Percentiles rank a stretch among this genome's conserved stretches.
phyloP scores from a whole-genome alignment of 2,329 filamentous ascomycete species.

The Xylaria sp. region DNA sequence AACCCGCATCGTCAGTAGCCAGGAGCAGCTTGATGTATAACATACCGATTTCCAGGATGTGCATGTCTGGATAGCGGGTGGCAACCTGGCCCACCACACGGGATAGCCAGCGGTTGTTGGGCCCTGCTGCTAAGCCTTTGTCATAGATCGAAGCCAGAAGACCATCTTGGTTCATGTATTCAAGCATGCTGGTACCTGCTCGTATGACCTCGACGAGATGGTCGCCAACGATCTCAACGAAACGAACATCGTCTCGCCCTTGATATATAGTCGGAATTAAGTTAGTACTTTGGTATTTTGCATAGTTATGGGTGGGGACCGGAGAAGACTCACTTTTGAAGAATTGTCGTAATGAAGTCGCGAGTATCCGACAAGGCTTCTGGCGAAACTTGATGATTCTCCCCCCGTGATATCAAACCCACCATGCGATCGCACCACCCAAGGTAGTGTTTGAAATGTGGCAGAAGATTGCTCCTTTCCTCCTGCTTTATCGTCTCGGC shows the following conservation, averaged over 20 bases:
- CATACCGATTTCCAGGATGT: conserved; percentile 52
- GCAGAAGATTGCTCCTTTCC: conserved; percentile 1
- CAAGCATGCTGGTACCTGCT: conserved; percentile 50
- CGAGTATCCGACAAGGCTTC: conserved; percentile 6
- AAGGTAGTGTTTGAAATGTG: conserved; percentile 12
- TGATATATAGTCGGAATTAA: background rate
- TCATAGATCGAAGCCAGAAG: conserved; percentile 51
- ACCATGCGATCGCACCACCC: conserved; percentile 12
- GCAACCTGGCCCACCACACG: conserved; percentile 49
- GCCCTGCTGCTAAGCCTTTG: conserved; percentile 35
- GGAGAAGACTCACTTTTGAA: background rate
- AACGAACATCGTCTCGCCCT: conserved; percentile 41
- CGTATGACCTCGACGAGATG: conserved; percentile 49
- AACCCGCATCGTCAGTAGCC: too few relatives aligned
- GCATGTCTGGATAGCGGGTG: conserved; percentile 54
- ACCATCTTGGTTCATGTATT: conserved; percentile 51
- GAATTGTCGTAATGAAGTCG: background rate
- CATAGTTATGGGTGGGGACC: too few relatives aligned
- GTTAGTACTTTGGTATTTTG: too few relatives aligned
- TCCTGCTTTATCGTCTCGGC: background rate
- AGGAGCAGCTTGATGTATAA: too few relatives aligned
- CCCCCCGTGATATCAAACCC: background rate
- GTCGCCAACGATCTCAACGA: conserved; percentile 47
- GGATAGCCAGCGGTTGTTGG: conserved; percentile 19
- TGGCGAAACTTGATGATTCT: background rate